Base-by-base conservation (phyloP, 441 rosid genomes). In the Populus hybrid region DNA sequence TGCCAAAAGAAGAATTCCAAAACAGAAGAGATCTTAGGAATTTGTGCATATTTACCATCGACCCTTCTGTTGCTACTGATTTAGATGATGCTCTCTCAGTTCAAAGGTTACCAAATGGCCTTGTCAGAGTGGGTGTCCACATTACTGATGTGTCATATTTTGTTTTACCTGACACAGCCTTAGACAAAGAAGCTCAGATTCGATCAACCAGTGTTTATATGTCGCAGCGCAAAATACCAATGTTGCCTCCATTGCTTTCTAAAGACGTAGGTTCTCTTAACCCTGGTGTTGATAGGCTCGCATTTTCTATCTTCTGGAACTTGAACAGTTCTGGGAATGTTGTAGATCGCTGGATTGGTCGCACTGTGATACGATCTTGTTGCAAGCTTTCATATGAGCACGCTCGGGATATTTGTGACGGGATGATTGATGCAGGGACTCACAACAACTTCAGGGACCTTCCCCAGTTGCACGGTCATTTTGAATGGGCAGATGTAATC, bases 41-140 rank as follows among this genome's bases (percentile, higher is more conserved):
- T 75, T 75, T 89, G 75, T 95, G 97, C 88, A 80, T 90, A 63
- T 88, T 92, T 73, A 91, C 97, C 3, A 86, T 95, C 63, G 99
- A 95, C 70, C 92, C 98, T 72, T 80, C 91, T 14, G 88, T 87
- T 28, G 97, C 98, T 38, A 79, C 89, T 66, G 99, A 92, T 59
- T 97, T 95, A 67, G 99, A 95, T 75, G 99, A 95, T 89, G 99
- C 99, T 77, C 84, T 94, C 30, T 95, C 98, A 30, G 83, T 92
- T 78, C 92, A 95, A 84, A 82, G 83, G 82, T 77, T 92, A 78
- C 75, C 93, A 30, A 76, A 77, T 78, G 97, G 87, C 73, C 79
- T 81, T 75, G 83, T 79, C 32, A 92, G 97, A 86, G 91, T 94
- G n/a, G 98, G 99, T 71, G 97, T 95, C 67, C 99, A 95, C 87